Evolutionary conservation across 352 stramenopile genomes (phyloP).

Genomic region (Halophytophthora batemanensis): DNA sequence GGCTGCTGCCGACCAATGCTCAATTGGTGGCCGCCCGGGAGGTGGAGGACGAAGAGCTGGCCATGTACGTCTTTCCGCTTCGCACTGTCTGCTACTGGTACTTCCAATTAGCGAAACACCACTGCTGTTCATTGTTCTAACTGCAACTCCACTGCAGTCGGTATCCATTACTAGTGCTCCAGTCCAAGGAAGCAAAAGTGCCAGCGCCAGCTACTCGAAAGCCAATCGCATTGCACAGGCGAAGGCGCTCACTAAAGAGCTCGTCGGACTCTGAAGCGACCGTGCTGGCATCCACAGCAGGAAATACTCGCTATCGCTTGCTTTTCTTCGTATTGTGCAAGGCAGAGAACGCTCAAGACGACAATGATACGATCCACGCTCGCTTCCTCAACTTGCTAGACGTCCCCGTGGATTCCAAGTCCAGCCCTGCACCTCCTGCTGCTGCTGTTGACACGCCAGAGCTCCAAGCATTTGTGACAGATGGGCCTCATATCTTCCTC

Average conservation of each 20-base stretch:
- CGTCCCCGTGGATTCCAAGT: slow-evolving; percentile 5
- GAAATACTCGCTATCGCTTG: slow-evolving; percentile 1
- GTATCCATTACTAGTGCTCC: slow-evolving; percentile 28
- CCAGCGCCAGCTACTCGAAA: neutral
- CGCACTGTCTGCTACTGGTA: neutral
- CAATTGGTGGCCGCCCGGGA: slow-evolving; percentile 35
- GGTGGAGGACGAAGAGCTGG: slow-evolving; percentile 35
- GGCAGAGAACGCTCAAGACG: neutral
- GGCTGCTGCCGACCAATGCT: slow-evolving; percentile 22
- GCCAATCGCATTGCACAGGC: slow-evolving; percentile 8
- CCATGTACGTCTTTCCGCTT: slow-evolving; percentile 26
- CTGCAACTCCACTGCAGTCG: slow-evolving; percentile 9
- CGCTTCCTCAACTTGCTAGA: slow-evolving; percentile 24
- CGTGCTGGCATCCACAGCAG: neutral
- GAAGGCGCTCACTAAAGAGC: slow-evolving; percentile 8
- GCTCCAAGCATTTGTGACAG: slow-evolving; percentile 28
- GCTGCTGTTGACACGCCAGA: neutral
- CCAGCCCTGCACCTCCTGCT: neutral
- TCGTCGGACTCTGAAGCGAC: neutral
- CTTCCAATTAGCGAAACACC: neutral
- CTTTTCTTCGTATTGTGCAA: slow-evolving; percentile 27
- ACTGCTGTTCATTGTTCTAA: no score
- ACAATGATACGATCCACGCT: slow-evolving; percentile 9
- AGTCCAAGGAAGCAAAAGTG: slow-evolving; percentile 1
- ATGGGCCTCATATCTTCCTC: slow-evolving; percentile 38